These are phyloP conservation scores for Ustilago xerochloae DNA, from an alignment of 1,284 basidiomycete genomes.

Conservation along the genomic window DNA sequence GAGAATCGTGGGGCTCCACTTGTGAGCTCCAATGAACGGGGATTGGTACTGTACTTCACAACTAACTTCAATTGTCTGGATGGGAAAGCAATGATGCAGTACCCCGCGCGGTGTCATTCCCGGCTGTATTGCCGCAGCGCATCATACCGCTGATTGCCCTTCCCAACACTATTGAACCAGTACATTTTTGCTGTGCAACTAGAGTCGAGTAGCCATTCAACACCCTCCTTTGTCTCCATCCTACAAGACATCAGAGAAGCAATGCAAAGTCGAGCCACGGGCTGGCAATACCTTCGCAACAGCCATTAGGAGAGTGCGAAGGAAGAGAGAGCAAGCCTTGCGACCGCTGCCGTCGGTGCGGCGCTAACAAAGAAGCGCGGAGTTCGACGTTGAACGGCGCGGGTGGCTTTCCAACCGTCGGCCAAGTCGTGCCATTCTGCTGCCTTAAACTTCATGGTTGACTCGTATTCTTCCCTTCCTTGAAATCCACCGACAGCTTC, in stretches of 20 bases:
- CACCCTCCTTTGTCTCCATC: too few relatives aligned
- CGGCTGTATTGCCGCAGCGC: too few relatives aligned
- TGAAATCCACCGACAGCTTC: not conserved
- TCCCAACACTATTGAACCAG: too few relatives aligned
- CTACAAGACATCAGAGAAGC: too few relatives aligned
- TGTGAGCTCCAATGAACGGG: not conserved
- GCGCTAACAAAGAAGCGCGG: slow-evolving; percentile 5
- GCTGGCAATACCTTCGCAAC: too few relatives aligned
- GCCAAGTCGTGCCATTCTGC: not conserved
- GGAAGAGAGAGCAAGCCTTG: not conserved
- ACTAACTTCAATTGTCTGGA: not conserved
- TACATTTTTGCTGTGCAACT: too few relatives aligned
- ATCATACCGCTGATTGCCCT: too few relatives aligned
- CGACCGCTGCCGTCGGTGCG: slow-evolving; percentile 14
- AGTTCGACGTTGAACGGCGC: slow-evolving; percentile 2
- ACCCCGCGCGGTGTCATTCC: too few relatives aligned
- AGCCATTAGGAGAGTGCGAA: too few relatives aligned
- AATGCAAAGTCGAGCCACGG: too few relatives aligned
- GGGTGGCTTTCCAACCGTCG: slow-evolving; percentile 12
- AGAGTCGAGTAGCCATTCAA: too few relatives aligned
- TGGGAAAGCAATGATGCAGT: not conserved
- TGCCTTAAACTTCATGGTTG: not conserved
- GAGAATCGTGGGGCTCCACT: slow-evolving; percentile 14
- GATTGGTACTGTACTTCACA: too few relatives aligned
- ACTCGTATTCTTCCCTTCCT: not conserved